Conservation (phyloP, 75 land plant species). For the Adiantum capillusveneris region DNA sequence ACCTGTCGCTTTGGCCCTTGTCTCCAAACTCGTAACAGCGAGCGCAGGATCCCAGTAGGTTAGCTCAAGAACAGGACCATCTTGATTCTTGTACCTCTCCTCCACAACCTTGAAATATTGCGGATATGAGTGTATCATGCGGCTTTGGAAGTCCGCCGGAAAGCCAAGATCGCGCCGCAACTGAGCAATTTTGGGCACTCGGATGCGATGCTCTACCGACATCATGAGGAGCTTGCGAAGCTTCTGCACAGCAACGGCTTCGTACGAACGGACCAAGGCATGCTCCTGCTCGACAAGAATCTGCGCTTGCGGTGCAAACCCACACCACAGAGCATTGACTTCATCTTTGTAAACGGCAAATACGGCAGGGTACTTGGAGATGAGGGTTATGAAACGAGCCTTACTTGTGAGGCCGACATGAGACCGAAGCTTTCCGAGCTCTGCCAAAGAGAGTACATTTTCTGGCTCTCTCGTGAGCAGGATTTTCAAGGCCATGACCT, state of each 20-base stretch:
- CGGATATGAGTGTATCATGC: constrained; percentile 51
- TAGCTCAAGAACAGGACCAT: constrained; percentile 41
- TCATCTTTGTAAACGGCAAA: constrained; percentile 58
- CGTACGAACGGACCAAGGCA: constrained; percentile 20
- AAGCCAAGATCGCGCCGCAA: constrained; percentile 54
- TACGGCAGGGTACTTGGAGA: constrained; percentile 45
- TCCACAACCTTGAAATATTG: constrained; percentile 48
- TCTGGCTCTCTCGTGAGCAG: constrained; percentile 46
- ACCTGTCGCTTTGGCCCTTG: constrained; percentile 9
- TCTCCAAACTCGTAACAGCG: constrained; percentile 73
- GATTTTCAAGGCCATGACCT: constrained; percentile 36
- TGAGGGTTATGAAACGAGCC: constrained; percentile 38
- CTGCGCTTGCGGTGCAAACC: constrained; percentile 48
- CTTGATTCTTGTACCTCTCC: constrained; percentile 21
- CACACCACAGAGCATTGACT: constrained; percentile 44
- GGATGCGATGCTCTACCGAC: constrained; percentile 48
- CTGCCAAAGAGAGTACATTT: constrained; percentile 32
- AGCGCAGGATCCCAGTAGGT: constrained; percentile 56
- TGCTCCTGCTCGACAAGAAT: constrained; percentile 44
- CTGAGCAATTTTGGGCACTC: constrained; percentile 59
- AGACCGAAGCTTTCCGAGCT: constrained; percentile 27
- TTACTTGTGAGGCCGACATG: constrained; percentile 40
- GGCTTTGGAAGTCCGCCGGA: constrained; percentile 54
- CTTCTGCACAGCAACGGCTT: constrained; percentile 38
- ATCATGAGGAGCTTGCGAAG: constrained; percentile 71